Evolutionary conservation across 176 grass and related monocot species (phyloP).

Genomic region (Sorghum bicolor): Sorghum_bicolor_NCBIv3 NC_012879.2:2779001-2779500

Average conservation of each 20-base stretch:
- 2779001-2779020: background rate
- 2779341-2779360: background rate
- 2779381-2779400: background rate
- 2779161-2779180: background rate
- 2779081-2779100: background rate
- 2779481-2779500: constrained; percentile 94
- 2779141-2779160: background rate
- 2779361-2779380: background rate
- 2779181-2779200: background rate
- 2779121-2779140: background rate
- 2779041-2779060: background rate
- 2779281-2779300: background rate
- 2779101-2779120: background rate
- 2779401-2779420: background rate
- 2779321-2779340: background rate
- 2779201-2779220: background rate
- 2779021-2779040: background rate
- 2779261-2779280: background rate
- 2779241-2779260: background rate
- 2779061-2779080: background rate
- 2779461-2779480: constrained; percentile 48
- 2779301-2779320: background rate
- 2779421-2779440: background rate
- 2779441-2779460: background rate
- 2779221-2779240: background rate